A percentile compares a stretch with the other conserved stretches of the same genome.
Evolutionary conservation across 805 yeast genomes (phyloP).

Genomic region (Ogataea corticis): DNA sequence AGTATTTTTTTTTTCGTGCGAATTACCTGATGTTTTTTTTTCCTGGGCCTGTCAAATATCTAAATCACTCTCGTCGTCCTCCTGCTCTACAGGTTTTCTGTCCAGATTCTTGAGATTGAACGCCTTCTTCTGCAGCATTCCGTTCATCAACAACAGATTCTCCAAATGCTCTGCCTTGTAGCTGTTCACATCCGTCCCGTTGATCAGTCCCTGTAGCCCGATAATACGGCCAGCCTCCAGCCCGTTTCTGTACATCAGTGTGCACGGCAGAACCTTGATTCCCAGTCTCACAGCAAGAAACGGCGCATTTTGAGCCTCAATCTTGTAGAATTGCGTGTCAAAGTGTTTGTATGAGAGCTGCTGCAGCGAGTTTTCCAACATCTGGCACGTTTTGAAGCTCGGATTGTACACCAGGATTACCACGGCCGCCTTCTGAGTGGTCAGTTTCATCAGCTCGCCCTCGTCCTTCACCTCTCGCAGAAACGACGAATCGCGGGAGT

Average conservation of each 20-base stretch:
- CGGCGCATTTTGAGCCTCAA: slow-evolving; percentile 67
- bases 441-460: slow-evolving; percentile 53
- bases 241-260: slow-evolving; percentile 61
- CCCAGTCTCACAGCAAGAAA: slow-evolving; percentile 65
- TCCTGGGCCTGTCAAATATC: not conserved
- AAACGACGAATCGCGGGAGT: slow-evolving; percentile 35
- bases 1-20: not conserved
- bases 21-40: not conserved
- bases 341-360: slow-evolving; percentile 59
- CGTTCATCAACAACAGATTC: slow-evolving; percentile 33
- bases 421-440: slow-evolving; percentile 42
- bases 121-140: slow-evolving; percentile 38
- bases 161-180: slow-evolving; percentile 54
- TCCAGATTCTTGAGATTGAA: slow-evolving; percentile 24
- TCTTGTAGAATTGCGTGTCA: slow-evolving; percentile 50
- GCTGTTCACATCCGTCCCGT: slow-evolving; percentile 40
- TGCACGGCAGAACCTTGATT: slow-evolving; percentile 71
- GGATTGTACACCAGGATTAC: slow-evolving; percentile 68
- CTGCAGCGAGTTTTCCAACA: slow-evolving; percentile 50
- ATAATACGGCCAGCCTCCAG: slow-evolving; percentile 58
- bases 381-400: slow-evolving; percentile 57
- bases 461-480: slow-evolving; percentile 52
- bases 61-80: slow-evolving; percentile 40
- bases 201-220: slow-evolving; percentile 65
- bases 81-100: slow-evolving; percentile 8